phyloP scores from a whole-genome alignment of 306 rosid species.

The Pyrus bretschneideri region DNA sequence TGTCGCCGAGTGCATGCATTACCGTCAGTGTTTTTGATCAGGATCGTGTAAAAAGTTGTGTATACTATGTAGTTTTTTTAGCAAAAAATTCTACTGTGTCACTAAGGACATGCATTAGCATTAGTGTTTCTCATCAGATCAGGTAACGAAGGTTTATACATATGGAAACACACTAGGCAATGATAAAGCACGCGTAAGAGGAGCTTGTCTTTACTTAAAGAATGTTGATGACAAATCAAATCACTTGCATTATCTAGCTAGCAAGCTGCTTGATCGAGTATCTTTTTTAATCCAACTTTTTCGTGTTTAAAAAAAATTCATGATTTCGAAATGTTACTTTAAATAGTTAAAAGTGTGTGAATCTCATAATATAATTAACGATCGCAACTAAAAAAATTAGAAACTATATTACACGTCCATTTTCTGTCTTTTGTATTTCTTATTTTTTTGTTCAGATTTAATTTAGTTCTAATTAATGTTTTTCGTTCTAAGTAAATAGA shows the following conservation, averaged over 20 bases:
- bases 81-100: not conserved
- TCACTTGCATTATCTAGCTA: not conserved
- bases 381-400: no score
- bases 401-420: no score
- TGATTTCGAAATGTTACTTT: no score
- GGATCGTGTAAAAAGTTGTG: no score
- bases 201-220: not conserved
- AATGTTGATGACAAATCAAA: not conserved
- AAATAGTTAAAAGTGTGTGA: no score
- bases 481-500: no score
- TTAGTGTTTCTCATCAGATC: not conserved
- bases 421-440: no score
- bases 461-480: no score
- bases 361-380: no score
- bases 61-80: not conserved
- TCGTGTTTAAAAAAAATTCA: not conserved
- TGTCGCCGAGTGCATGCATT: no score
- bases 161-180: not conserved
- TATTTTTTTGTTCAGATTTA: not conserved
- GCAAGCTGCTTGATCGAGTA: not conserved
- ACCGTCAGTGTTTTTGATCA: no score
- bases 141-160: no score
- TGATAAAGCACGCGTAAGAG: not conserved
- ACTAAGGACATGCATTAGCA: not conserved
- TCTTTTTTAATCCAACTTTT: not conserved